Conservation (phyloP, 495 filamentous ascomycete genomes). For the Amniculicola lignicola region DNA sequence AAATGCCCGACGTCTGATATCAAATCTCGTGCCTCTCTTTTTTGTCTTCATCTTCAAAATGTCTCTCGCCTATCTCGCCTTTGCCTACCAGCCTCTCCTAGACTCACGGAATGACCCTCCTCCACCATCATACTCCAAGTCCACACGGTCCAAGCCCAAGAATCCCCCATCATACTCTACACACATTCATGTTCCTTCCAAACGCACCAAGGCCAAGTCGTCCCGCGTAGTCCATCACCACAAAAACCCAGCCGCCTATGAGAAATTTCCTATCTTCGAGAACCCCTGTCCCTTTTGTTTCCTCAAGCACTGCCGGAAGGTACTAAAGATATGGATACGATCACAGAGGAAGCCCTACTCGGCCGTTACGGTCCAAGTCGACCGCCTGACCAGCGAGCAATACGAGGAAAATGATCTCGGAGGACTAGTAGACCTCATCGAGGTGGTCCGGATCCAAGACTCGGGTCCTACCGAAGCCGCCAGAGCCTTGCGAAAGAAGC, state of each 20-base stretch:
- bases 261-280: constrained; percentile 12
- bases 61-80: neutral
- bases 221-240: constrained; percentile 24
- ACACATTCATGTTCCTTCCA: too few species aligned
- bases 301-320: constrained; percentile 4
- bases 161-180: constrained; percentile 19
- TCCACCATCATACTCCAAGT: constrained; percentile 2
- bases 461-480: constrained; percentile 87
- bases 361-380: constrained; percentile 90
- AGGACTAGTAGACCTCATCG: constrained; percentile 89
- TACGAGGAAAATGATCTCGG: constrained; percentile 87
- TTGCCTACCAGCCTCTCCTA: neutral
- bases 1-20: too few species aligned
- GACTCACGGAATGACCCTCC: neutral
- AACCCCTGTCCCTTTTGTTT: constrained; percentile 23
- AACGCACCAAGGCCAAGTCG: neutral
- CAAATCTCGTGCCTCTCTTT: too few species aligned
- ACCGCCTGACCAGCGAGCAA: constrained; percentile 82
- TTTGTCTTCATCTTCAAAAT: neutral
- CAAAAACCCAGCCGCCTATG: constrained; percentile 1
- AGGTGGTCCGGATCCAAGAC: constrained; percentile 85
- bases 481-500: constrained; percentile 92
- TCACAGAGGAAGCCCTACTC: constrained; percentile 87
- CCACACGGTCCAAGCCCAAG: neutral
- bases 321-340: constrained; percentile 20